Evolutionary conservation across 2,329 filamentous ascomycete genomes (phyloP).

Genomic region (Monosporascus sp.): DNA sequence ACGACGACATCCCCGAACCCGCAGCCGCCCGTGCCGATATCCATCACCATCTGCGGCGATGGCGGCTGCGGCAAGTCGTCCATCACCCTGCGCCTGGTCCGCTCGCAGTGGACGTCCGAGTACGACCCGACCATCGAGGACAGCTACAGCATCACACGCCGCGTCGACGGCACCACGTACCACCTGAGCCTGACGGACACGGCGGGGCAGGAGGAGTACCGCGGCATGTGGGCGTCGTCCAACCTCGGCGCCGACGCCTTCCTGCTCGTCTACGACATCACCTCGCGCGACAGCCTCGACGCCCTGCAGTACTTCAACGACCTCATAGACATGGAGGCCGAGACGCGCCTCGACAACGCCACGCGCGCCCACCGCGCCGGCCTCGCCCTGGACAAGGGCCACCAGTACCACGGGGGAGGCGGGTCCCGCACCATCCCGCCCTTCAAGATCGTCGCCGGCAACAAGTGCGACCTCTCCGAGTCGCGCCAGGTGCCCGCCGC

Average conservation of each 20-base stretch:
- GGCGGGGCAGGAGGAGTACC: constrained; percentile 85
- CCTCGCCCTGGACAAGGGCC: constrained; percentile 25
- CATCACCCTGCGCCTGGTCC: constrained; percentile 76
- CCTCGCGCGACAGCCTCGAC: constrained; percentile 60
- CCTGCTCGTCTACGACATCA: constrained; percentile 85
- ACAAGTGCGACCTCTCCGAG: constrained; percentile 78
- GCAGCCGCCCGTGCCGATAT: constrained; percentile 49
- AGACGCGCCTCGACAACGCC: constrained; percentile 60
- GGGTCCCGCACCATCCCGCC: constrained; percentile 56
- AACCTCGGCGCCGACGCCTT: constrained; percentile 79
- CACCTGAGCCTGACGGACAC: constrained; percentile 77
- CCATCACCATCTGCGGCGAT: constrained; percentile 81
- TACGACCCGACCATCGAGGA: constrained; percentile 80
- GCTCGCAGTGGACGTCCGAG: constrained; percentile 78
- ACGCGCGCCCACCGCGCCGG: constrained; percentile 42
- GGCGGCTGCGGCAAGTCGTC: constrained; percentile 81
- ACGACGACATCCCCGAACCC: constrained; percentile 28
- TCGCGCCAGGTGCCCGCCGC: constrained; percentile 63
- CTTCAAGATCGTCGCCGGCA: constrained; percentile 78
- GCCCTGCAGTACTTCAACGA: constrained; percentile 75
- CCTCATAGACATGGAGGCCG: constrained; percentile 76
- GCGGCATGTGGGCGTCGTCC: constrained; percentile 75
- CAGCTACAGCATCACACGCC: constrained; percentile 77
- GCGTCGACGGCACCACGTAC: constrained; percentile 74
- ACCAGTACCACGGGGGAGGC: constrained; percentile 14